Evolutionary conservation across 805 yeast species (phyloP), one percentile per base, ranked within the genome.

Genomic region (Zygoascus flipseniorum): DNA sequence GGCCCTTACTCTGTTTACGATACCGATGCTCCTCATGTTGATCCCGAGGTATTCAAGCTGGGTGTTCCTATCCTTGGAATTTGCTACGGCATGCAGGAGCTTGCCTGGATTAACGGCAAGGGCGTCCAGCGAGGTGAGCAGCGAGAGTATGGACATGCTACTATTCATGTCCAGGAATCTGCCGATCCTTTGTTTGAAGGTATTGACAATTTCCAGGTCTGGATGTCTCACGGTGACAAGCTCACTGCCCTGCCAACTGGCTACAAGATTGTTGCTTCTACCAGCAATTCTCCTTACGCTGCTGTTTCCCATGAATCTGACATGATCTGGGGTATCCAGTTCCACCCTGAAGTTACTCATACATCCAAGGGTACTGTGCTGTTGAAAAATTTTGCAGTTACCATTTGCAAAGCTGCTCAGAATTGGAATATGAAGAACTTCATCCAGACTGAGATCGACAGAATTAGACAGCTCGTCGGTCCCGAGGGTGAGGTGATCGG

Each of bases 171-270:
- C 54, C 76, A 79, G 62, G 93, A 88, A 67, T 59, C 72, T 43
- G 54, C 71, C 19, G 81, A 88, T 70, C 82, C 86, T 19, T 76
- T 93, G 58, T 93, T 93, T 73, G 77, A 82, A 58, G 97, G 85
- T 57, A 88, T 93, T 63, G 95, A 89, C 72, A 85, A 93, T 75
- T 89, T 95, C 55, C 90, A 85, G 70, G 97, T 93, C 58, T 93
- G 99, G 99, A 93, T 93, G 99, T 90, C 98, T 48, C 99, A 93
- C 72, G 96, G 96, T 67, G 99, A 93, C 75, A 93, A 93, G 77
- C 79, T 93, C 66, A 83, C 82, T 64, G 86, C 92, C 52, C 79
- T 93, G 62, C 99, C 99, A 64, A 78, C 79, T 46, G 96, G 95
- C 42, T 93, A 81, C 80, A 82, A 84, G 70, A 80, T 86, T 56